Evolutionary conservation across 2,329 filamentous ascomycete genomes (phyloP).

Genomic region (Bertia moriformis): DNA sequence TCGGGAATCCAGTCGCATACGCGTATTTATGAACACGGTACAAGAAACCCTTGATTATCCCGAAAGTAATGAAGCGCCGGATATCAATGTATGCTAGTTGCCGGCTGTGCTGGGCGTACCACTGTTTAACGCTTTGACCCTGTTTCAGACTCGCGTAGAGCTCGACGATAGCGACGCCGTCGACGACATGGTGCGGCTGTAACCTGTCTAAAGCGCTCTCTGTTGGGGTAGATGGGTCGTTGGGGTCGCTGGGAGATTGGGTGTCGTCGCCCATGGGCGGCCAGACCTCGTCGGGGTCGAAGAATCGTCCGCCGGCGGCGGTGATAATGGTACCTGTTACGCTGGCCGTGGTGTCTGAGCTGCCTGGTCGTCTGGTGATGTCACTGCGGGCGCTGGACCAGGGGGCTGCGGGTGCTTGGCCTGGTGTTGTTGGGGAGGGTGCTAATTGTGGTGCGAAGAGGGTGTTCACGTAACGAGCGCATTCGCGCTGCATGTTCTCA

Average conservation of each 20-base stretch:
- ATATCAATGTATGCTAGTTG: slow-evolving; percentile 42
- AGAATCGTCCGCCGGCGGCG: not conserved
- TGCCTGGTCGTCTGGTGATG: no score
- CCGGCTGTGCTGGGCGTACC: slow-evolving; percentile 37
- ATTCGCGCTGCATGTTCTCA: slow-evolving; percentile 41
- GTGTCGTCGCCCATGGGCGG: not conserved
- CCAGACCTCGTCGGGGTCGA: not conserved
- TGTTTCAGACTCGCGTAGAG: slow-evolving; percentile 45
- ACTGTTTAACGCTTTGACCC: slow-evolving; percentile 42
- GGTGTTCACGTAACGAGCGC: slow-evolving; percentile 39
- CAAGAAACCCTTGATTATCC: slow-evolving; percentile 53
- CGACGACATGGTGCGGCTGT: not conserved
- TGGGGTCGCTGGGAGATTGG: not conserved
- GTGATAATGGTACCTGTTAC: not conserved
- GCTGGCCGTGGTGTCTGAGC: not conserved
- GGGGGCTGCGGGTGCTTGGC: not conserved
- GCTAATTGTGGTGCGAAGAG: slow-evolving; percentile 5
- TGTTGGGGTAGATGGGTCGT: not conserved
- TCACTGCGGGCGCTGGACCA: no score
- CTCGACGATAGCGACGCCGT: slow-evolving; percentile 26
- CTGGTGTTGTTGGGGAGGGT: not conserved
- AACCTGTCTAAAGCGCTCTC: no score
- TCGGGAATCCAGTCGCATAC: slow-evolving; percentile 12
- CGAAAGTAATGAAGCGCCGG: slow-evolving; percentile 52
- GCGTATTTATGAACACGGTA: slow-evolving; percentile 55